These are phyloP conservation scores for Trichomonas vaginalis DNA, from an alignment of 208 protist genomes.

Conservation along the genomic window DNA sequence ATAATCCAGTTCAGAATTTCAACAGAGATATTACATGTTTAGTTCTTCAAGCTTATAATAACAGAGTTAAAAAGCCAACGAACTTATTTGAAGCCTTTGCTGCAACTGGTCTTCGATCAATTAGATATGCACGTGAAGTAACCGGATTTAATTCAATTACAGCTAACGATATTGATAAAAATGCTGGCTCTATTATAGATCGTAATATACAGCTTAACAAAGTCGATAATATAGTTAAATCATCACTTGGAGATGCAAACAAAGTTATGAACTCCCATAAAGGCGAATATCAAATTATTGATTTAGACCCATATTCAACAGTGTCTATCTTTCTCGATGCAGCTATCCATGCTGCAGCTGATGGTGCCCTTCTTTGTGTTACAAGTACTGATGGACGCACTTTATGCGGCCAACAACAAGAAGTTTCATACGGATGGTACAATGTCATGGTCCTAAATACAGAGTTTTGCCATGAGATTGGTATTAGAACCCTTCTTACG, in stretches of 20 bases:
- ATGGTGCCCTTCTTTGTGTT: conserved; percentile 83
- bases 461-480: conserved; percentile 72
- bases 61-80: conserved; percentile 28
- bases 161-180: conserved; percentile 81
- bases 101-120: conserved; percentile 59
- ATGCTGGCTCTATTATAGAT: conserved; percentile 76
- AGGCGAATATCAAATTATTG: conserved; percentile 80
- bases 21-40: conserved; percentile 89
- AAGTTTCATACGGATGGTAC: conserved; percentile 82
- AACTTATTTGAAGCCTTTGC: conserved; percentile 24
- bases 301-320: conserved; percentile 95
- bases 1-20: conserved; percentile 46
- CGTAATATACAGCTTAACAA: conserved; percentile 82
- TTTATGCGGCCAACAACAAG: conserved; percentile 64
- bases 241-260: conserved; percentile 22
- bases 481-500: conserved; percentile 80
- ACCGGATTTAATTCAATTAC: conserved; percentile 54
- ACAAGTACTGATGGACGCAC: conserved; percentile 94
- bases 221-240: conserved; percentile 54
- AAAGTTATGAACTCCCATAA: conserved; percentile 52
- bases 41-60: conserved; percentile 60
- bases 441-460: conserved; percentile 27
- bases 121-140: conserved; percentile 75
- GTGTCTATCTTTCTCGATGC: conserved; percentile 81
- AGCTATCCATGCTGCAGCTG: conserved; percentile 74